Evolutionary conservation across 2,329 filamentous ascomycete species (phyloP).

Genomic region (Torrubiella hemipterigena): DNA sequence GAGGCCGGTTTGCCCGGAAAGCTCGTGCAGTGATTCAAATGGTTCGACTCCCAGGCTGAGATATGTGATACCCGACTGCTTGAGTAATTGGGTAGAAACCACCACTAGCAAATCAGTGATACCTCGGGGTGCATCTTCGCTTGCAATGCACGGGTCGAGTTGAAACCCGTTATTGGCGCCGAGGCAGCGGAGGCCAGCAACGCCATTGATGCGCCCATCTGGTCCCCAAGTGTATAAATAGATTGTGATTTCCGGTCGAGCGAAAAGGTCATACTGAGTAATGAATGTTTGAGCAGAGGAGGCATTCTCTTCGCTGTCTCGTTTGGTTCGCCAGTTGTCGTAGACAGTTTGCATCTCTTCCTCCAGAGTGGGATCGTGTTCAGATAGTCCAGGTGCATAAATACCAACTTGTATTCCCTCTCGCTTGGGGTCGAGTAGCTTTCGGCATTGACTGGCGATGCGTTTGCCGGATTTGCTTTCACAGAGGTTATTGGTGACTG

Average conservation of each 20-base stretch:
- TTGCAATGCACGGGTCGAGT: conserved; percentile 11
- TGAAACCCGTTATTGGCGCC: conserved; percentile 11
- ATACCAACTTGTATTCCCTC: conserved; percentile 7
- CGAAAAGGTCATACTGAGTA: conserved; percentile 11
- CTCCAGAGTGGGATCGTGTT: conserved; percentile 8
- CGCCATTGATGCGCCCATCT: conserved; percentile 8
- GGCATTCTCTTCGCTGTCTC: conserved; percentile 4
- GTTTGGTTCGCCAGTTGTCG: conserved; percentile 9
- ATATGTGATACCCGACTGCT: conserved; percentile 8
- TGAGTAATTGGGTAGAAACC: conserved; percentile 9
- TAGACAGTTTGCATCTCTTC: conserved; percentile 9
- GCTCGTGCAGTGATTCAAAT: conserved; percentile 4
- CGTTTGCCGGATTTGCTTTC: conserved; percentile 9
- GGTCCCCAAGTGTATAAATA: conserved; percentile 8
- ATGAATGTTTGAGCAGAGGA: conserved; percentile 10
- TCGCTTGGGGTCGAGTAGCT: conserved; percentile 9
- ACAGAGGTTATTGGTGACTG: conserved; percentile 9
- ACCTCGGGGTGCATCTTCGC: conserved; percentile 13
- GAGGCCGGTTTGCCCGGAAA: conserved; percentile 2
- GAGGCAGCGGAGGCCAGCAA: conserved; percentile 9
- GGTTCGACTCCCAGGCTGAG: conserved; percentile 12
- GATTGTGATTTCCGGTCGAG: conserved; percentile 8
- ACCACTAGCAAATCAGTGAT: conserved; percentile 13
- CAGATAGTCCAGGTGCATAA: conserved; percentile 3
- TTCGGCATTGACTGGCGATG: conserved; percentile 11